Evolutionary conservation across 73 alveolate genomes (phyloP).

Genomic region (Paramecium primaurelia): DNA sequence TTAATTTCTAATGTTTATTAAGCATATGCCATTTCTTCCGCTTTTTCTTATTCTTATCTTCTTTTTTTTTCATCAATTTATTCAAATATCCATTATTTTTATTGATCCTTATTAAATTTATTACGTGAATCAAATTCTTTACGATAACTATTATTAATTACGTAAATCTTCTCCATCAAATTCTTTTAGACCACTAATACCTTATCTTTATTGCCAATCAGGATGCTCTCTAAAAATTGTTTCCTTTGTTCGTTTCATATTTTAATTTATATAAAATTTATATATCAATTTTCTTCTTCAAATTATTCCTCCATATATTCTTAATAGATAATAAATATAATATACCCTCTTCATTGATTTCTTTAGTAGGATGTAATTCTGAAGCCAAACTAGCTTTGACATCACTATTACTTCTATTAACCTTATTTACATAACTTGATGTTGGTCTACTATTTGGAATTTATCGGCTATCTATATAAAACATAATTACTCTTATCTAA

Average conservation of each 20-base stretch:
- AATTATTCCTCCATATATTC: slow-evolving; percentile 14
- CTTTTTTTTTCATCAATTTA: slow-evolving; percentile 16
- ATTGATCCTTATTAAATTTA: slow-evolving; percentile 11
- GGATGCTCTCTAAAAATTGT: slow-evolving; percentile 10
- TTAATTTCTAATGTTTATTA: slow-evolving; percentile 21
- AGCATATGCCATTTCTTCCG: slow-evolving; percentile 44
- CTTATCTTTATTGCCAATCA: slow-evolving; percentile 35
- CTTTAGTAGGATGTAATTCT: slow-evolving; percentile 3
- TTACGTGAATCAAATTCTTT: slow-evolving; percentile 20
- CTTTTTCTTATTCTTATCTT: slow-evolving; percentile 23
- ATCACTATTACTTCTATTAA: slow-evolving; percentile 1
- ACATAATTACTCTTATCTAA: neutral
- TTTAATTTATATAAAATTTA: neutral
- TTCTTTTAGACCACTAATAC: slow-evolving; percentile 28
- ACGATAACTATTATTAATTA: neutral
- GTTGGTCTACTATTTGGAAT: slow-evolving; percentile 50
- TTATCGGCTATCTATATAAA: neutral
- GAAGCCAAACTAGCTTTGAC: neutral
- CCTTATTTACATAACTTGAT: slow-evolving; percentile 43
- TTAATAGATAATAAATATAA: neutral
- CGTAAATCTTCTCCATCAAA: slow-evolving; percentile 56
- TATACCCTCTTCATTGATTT: slow-evolving; percentile 8
- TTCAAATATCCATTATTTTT: slow-evolving; percentile 26
- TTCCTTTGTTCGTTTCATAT: slow-evolving; percentile 42
- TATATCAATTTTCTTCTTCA: slow-evolving; percentile 41